Percentiles rank a stretch among this genome's conserved stretches.
Evolutionary conservation across 139 green algal species (phyloP).

Genomic region (Prasinococcaceae sp.): DNA sequence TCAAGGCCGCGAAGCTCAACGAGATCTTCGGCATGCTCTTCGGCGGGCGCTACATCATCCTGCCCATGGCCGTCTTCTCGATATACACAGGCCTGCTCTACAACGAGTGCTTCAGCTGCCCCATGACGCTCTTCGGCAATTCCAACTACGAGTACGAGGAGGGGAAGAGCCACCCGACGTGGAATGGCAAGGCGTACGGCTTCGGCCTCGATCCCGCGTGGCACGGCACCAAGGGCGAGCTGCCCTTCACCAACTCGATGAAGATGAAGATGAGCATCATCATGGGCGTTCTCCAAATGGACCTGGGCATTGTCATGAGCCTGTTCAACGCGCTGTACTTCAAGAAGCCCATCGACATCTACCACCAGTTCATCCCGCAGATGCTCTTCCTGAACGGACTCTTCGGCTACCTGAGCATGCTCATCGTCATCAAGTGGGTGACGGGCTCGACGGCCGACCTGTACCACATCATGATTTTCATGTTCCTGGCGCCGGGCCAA

Average conservation of each 20-base stretch:
- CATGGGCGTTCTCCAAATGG: slow-evolving; percentile 82
- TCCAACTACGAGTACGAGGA: slow-evolving; percentile 21
- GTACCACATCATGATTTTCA: slow-evolving; percentile 97
- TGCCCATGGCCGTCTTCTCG: slow-evolving; percentile 92
- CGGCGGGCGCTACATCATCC: slow-evolving; percentile 84
- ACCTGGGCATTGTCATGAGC: slow-evolving; percentile 82
- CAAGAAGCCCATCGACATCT: slow-evolving; percentile 66
- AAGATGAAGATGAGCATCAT: slow-evolving; percentile 99
- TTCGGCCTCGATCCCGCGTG: slow-evolving; percentile 92
- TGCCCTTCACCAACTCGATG: slow-evolving; percentile 86
- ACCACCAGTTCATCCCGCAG: slow-evolving; percentile 76
- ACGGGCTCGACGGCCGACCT: slow-evolving; percentile 68
- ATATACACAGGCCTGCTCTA: slow-evolving; percentile 91
- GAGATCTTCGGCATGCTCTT: slow-evolving; percentile 90
- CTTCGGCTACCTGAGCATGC: slow-evolving; percentile 90
- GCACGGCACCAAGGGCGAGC: slow-evolving; percentile 88
- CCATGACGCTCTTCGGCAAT: slow-evolving; percentile 66
- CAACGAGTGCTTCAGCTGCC: slow-evolving; percentile 97
- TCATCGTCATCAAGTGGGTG: slow-evolving; percentile 94
- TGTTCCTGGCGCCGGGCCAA: slow-evolving; percentile 83
- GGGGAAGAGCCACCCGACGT: too few species aligned
- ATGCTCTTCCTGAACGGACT: slow-evolving; percentile 90
- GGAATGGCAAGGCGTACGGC: slow-evolving; percentile 35
- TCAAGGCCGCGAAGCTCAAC: not conserved
- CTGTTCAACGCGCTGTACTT: slow-evolving; percentile 81